Base-by-base conservation (phyloP, 2,329 filamentous ascomycete species). In the Myriangium duriaei region DNA sequence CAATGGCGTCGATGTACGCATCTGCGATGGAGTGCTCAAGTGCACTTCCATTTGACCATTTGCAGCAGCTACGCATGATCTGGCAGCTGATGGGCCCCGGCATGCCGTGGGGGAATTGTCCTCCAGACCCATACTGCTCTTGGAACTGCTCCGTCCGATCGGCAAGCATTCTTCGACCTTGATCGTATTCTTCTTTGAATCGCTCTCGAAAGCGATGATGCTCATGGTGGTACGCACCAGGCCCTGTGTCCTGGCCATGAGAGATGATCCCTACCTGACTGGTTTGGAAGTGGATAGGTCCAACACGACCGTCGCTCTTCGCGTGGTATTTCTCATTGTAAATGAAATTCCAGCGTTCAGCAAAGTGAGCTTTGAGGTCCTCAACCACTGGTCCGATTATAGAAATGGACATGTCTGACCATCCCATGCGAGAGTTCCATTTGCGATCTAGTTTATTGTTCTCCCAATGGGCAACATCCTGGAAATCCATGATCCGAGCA, bases 311-410 rank as follows among this genome's bases (percentile, higher is more conserved):
- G 32, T 72, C 63, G 6, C 36, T 9, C 32, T 67, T 61, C 19
- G 70, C 66, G 42, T 65, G 62, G 55, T 95, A 95, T 57, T 95
- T 95, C 36, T 81, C 75, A 40, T 76, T 69, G 47, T 76, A 93
- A 46, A 95, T 87, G 54, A 83, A 92, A 61, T 94, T 94, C 85
- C 87, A 95, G 49, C 86, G 68, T 52, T 93, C 80, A 2, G 76
- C 70, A 50, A 95, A 94, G 55, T 94, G 85, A 4, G 72, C 70
- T 19, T 76, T 67, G 19, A 94, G 65, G 55, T 82, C 85, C 44
- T 79, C 67, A 0, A 88, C 79, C 7, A 84, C 79, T 0, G 78
- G 77, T 0, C 86, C 86, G 11, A 69, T 70, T 41, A 94, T 57
- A 48, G 76, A 85, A 40, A 95, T 66, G 9, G 81, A 78, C 42